Conservation (phyloP, 2,329 filamentous ascomycete species). For the Epichloe elymi region DNA sequence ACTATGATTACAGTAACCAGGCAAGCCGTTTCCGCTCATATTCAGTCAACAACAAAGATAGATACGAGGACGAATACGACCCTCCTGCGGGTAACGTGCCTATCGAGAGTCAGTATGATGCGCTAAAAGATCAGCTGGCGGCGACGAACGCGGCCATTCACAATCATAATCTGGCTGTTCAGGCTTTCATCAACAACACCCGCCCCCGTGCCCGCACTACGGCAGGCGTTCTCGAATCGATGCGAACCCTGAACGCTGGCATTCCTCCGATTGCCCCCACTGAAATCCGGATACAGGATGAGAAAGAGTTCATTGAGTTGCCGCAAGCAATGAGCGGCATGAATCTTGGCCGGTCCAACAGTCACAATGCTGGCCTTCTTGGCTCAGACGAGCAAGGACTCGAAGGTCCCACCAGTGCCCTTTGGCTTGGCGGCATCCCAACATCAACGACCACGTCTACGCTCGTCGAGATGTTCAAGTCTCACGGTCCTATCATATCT, state of each 20-base stretch:
- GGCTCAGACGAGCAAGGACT: conserved; percentile 64
- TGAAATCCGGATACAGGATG: conserved; percentile 62
- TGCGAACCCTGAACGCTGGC: conserved; percentile 49
- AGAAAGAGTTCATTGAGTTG: conserved; percentile 67
- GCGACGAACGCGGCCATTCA: conserved; percentile 61
- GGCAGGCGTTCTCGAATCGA: conserved; percentile 78
- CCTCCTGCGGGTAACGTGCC: conserved; percentile 27
- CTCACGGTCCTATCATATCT: conserved; percentile 83
- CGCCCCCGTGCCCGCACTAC: conserved; percentile 74
- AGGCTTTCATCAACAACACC: conserved; percentile 78
- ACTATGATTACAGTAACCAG: conserved; percentile 63
- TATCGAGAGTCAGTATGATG: conserved; percentile 46
- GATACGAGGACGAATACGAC: conserved; percentile 76
- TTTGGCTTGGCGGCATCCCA: conserved; percentile 96
- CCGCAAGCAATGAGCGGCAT: conserved; percentile 73
- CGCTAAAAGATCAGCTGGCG: conserved; percentile 48
- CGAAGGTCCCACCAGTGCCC: conserved; percentile 79
- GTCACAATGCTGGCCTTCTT: conserved; percentile 54
- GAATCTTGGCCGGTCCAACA: conserved; percentile 54
- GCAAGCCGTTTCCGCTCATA: conserved; percentile 89
- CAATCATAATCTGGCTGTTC: conserved; percentile 84
- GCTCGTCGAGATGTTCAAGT: conserved; percentile 84
- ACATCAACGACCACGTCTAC: conserved; percentile 95
- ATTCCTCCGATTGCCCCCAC: conserved; percentile 64
- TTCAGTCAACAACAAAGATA: conserved; percentile 96